Conservation (phyloP, 2,329 filamentous ascomycete genomes). For the Aphanocladium album region DNA sequence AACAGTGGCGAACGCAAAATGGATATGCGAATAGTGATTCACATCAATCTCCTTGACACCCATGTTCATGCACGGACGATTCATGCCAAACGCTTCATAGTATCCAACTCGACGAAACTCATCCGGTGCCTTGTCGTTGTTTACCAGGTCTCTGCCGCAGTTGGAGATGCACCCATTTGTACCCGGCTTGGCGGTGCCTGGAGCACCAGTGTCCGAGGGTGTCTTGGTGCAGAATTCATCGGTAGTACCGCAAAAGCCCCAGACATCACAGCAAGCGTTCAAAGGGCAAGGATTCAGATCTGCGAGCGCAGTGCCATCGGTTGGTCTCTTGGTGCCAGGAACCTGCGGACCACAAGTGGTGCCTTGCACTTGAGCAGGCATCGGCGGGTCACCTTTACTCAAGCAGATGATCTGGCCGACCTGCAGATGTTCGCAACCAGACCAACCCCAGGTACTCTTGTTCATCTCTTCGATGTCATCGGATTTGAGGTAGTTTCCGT, state of each 20-base stretch:
- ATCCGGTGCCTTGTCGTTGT: neutral
- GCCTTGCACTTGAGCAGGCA: slow-evolving; percentile 23
- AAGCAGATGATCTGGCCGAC: slow-evolving; percentile 19
- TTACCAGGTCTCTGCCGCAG: neutral
- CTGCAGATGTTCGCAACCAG: slow-evolving; percentile 17
- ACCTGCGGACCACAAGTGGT: slow-evolving; percentile 38
- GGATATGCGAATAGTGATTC: slow-evolving; percentile 20
- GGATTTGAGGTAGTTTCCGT: neutral
- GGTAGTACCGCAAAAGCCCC: slow-evolving; percentile 42
- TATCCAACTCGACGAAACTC: slow-evolving; percentile 26
- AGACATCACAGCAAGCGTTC: slow-evolving; percentile 36
- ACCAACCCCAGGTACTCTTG: slow-evolving; percentile 23
- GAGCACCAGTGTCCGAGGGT: slow-evolving; percentile 22
- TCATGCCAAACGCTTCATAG: slow-evolving; percentile 28
- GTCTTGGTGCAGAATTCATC: slow-evolving; percentile 35
- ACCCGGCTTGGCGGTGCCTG: slow-evolving; percentile 20
- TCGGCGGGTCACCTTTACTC: slow-evolving; percentile 20
- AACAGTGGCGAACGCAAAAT: slow-evolving; percentile 27
- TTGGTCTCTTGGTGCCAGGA: neutral
- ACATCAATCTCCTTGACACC: slow-evolving; percentile 20
- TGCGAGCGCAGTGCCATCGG: neutral
- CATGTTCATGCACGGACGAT: slow-evolving; percentile 27
- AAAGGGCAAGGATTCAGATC: slow-evolving; percentile 42
- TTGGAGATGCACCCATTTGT: neutral
- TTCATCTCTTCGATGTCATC: neutral